Percentiles rank a stretch among this genome's conserved stretches.
These are phyloP conservation scores for Drosera capensis DNA, from an alignment of 148 eudicot genomes.

Conservation along the genomic window DNA sequence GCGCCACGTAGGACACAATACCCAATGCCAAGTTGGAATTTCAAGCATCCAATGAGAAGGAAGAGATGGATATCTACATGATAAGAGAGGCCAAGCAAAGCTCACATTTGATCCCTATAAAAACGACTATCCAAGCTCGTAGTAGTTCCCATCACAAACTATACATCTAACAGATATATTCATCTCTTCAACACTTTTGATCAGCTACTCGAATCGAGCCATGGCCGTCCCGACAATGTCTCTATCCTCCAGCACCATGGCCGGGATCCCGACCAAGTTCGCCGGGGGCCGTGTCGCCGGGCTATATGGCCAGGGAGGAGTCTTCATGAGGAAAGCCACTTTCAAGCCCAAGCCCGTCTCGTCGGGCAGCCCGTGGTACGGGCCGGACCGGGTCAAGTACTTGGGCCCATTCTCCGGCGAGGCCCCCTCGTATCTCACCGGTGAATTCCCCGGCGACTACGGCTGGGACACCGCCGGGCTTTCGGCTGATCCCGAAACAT, in stretches of 20 bases:
- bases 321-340: not conserved
- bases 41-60: no score
- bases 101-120: no score
- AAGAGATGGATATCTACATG: no score
- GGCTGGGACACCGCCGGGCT: constrained; percentile 2
- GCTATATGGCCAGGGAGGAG: constrained; percentile 1
- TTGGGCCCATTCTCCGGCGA: constrained; percentile 6
- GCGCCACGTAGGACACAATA: no score
- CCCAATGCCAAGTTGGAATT: no score
- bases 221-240: constrained; percentile 4
- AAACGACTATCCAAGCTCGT: no score
- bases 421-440: constrained; percentile 3
- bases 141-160: no score
- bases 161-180: no score
- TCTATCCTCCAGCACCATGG: not conserved
- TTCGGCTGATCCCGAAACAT: not conserved
- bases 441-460: constrained; percentile 1
- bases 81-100: no score
- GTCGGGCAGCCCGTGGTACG: not conserved
- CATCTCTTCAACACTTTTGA: no score
- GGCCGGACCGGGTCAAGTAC: constrained; percentile 6
- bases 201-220: no score
- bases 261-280: constrained; percentile 1
- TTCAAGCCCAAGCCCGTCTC: not conserved
- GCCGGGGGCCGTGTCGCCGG: not conserved